phyloP scores from a whole-genome alignment of 2,329 filamentous ascomycete species.

The Colletotrichum eremochloae region DNA sequence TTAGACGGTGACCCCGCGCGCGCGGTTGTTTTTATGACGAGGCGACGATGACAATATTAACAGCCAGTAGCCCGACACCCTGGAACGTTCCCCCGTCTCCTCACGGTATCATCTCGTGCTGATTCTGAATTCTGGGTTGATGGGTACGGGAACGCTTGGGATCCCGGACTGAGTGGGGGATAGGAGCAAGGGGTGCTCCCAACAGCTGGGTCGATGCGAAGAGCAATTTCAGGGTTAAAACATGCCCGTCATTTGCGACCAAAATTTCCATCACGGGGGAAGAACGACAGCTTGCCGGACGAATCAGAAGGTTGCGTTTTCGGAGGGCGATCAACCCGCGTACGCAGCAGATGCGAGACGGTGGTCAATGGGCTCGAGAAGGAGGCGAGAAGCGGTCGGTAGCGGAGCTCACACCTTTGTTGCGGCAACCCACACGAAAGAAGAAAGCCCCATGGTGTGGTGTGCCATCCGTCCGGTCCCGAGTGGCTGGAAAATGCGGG shows the following conservation, averaged over 20 bases:
- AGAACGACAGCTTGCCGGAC: conserved; percentile 23
- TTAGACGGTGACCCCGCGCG: conserved; percentile 13
- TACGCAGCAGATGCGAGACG: conserved; percentile 12
- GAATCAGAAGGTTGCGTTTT: conserved; percentile 30
- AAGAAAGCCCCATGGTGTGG: conserved; percentile 19
- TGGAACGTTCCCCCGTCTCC: conserved; percentile 19
- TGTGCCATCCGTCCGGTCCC: conserved; percentile 38
- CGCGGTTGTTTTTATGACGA: conserved; percentile 27
- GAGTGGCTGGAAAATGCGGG: conserved; percentile 38
- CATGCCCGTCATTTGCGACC: conserved; percentile 33
- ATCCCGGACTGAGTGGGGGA: conserved; percentile 34
- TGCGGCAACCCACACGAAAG: conserved; percentile 1
- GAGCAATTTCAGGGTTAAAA: conserved; percentile 41
- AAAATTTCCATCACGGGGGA: conserved; percentile 38
- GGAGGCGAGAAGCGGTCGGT: conserved; percentile 15
- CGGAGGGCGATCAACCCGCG: conserved; percentile 35
- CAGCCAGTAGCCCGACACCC: conserved; percentile 9
- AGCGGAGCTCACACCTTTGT: conserved; percentile 31
- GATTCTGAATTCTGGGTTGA: conserved; percentile 30
- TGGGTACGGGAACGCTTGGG: conserved; percentile 35
- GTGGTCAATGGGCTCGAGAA: conserved; percentile 16
- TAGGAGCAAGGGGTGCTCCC: conserved; percentile 27
- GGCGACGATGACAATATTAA: conserved; percentile 21
- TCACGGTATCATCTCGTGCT: conserved; percentile 16
- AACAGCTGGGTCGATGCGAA: conserved; percentile 32